Evolutionary conservation across 768 basidiomycete species (phyloP).

Genomic region (Hygrophoropsis aurantiaca): DNA sequence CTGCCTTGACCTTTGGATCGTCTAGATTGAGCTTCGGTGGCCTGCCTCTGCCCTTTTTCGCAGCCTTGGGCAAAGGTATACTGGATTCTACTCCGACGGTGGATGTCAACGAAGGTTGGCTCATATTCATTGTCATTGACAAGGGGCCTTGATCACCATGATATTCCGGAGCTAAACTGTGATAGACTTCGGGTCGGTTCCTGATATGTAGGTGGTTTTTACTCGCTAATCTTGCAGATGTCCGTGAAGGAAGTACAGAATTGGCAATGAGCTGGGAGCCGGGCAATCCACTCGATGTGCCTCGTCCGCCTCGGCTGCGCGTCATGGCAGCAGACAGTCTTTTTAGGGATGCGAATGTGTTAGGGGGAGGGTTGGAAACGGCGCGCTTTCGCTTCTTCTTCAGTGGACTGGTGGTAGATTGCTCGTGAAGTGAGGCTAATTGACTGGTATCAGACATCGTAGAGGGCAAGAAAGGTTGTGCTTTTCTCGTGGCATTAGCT

Average conservation of each 20-base stretch:
- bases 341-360: conserved; percentile 7
- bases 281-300: neutral
- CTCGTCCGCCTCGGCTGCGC: conserved; percentile 6
- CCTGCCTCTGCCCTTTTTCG: conserved; percentile 14
- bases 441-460: too few species aligned
- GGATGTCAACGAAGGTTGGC: too few species aligned
- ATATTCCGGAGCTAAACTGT: conserved; percentile 17
- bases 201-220: conserved; percentile 15
- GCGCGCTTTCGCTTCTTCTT: conserved; percentile 21
- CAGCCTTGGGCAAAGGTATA: conserved; percentile 2
- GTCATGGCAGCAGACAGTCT: neutral
- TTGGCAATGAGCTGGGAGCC: neutral
- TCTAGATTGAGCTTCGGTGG: conserved; percentile 15
- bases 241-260: conserved; percentile 9
- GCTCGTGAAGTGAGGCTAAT: neutral
- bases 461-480: too few species aligned
- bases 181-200: conserved; percentile 26
- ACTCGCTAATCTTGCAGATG: conserved; percentile 18
- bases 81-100: too few species aligned
- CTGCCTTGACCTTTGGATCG: conserved; percentile 20
- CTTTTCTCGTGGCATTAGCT: too few species aligned
- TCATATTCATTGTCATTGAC: too few species aligned
- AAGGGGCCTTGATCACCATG: too few species aligned
- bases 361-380: conserved; percentile 15
- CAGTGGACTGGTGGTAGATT: conserved; percentile 7